phyloP scores from a whole-genome alignment of 176 grass and related monocot species.

The Chrysopogon serrulatus region DNA sequence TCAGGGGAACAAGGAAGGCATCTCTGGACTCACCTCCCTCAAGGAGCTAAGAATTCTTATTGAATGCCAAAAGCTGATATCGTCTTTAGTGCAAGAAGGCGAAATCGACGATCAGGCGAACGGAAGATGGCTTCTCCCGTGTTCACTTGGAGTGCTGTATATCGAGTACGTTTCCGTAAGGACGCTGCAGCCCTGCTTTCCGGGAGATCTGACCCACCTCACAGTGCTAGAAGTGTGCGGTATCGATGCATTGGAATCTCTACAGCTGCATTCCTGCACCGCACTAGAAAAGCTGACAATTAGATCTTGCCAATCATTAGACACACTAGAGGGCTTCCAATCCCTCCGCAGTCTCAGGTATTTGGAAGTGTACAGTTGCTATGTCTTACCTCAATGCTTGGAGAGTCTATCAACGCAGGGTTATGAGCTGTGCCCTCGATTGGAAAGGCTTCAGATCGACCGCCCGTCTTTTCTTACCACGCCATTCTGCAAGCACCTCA shows the following conservation, averaged over 20 bases:
- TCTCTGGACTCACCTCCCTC: background rate
- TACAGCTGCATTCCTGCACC: slow-evolving; percentile 1
- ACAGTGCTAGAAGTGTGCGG: background rate
- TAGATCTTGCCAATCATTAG: fast-evolving
- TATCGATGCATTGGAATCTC: background rate
- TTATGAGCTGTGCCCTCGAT: background rate
- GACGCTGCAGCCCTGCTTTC: background rate
- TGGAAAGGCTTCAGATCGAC: background rate
- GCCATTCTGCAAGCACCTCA: slow-evolving; percentile 20
- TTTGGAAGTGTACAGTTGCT: fast-evolving
- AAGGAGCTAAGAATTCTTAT: fast-evolving
- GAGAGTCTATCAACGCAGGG: background rate
- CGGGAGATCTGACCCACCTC: background rate
- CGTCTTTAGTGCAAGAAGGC: background rate
- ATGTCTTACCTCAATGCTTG: background rate
- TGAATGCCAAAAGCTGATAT: fast-evolving
- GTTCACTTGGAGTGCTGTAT: background rate
- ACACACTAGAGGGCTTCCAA: background rate
- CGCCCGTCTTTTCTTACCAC: background rate
- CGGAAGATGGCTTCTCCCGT: background rate
- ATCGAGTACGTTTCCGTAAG: fast-evolving
- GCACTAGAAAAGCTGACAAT: background rate
- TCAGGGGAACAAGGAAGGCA: background rate
- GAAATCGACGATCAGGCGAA: background rate
- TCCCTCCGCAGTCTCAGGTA: background rate